Percentiles rank a stretch among this genome's conserved stretches.
phyloP scores from a whole-genome alignment of 2,329 filamentous ascomycete species.

The Colletotrichum kahawae region DNA sequence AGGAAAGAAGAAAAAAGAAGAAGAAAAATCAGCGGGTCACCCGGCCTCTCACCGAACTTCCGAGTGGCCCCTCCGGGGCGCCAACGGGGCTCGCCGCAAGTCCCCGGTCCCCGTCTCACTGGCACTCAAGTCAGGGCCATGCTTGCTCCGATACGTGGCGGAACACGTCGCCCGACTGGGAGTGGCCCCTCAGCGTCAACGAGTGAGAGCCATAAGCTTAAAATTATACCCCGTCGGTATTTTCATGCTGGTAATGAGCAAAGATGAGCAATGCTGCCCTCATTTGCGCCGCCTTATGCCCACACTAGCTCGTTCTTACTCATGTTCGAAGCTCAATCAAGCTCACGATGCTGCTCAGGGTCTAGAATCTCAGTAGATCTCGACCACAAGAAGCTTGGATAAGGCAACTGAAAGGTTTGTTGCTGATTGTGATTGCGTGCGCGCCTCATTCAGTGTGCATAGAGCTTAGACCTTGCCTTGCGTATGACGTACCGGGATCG shows the following conservation, averaged over 20 bases:
- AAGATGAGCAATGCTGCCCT: background rate
- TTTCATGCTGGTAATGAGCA: background rate
- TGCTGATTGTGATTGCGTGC: background rate
- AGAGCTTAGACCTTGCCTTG: background rate
- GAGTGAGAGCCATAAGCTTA: background rate
- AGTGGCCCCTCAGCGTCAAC: background rate
- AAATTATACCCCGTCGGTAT: background rate
- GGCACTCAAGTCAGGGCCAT: background rate
- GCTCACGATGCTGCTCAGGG: background rate
- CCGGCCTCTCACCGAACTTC: background rate
- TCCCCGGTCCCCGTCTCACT: background rate
- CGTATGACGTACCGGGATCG: background rate
- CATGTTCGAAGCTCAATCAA: background rate
- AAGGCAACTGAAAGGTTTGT: background rate
- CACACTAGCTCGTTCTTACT: background rate
- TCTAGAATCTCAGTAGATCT: background rate
- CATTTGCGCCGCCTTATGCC: background rate
- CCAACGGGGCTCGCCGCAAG: background rate
- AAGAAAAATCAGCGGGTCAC: background rate
- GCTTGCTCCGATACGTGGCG: background rate
- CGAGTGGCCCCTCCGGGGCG: background rate
- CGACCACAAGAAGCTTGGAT: background rate
- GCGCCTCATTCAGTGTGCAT: background rate
- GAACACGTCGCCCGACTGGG: conserved; percentile 6
- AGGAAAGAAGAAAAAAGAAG: background rate